phyloP scores from a whole-genome alignment of 768 basidiomycete species.

The Mycena rebaudengoi region DNA sequence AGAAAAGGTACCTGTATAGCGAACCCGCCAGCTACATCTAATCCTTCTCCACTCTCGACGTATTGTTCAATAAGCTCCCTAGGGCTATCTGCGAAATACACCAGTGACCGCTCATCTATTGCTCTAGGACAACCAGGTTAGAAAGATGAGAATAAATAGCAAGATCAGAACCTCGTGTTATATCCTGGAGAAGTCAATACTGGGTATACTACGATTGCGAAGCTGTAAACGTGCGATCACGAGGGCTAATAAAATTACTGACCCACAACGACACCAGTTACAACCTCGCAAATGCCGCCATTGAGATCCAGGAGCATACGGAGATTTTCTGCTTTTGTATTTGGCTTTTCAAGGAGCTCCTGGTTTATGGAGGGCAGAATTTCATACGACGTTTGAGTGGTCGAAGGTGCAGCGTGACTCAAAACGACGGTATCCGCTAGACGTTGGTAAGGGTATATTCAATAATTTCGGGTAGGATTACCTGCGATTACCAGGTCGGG shows the following conservation, averaged over 20 bases:
- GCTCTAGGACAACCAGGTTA: conserved; percentile 54
- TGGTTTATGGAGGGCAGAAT: conserved; percentile 61
- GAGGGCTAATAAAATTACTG: conserved; percentile 28
- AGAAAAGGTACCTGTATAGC: conserved; percentile 76
- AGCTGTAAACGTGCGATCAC: not conserved
- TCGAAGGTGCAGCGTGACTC: conserved; percentile 71
- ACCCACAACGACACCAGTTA: conserved; percentile 91
- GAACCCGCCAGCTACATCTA: conserved; percentile 93
- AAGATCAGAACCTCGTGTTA: conserved; percentile 60
- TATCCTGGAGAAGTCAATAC: conserved; percentile 82
- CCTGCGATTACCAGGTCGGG: conserved; percentile 86
- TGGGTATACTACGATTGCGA: conserved; percentile 66
- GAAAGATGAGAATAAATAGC: not conserved
- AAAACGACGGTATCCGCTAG: conserved; percentile 95
- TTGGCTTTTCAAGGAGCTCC: conserved; percentile 91
- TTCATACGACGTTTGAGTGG: conserved; percentile 63
- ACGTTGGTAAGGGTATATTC: not conserved
- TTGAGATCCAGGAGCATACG: conserved; percentile 90
- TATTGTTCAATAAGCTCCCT: conserved; percentile 74
- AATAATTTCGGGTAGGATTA: conserved; percentile 40
- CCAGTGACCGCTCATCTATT: conserved; percentile 83
- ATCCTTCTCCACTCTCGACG: conserved; percentile 84
- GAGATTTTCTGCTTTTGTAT: conserved; percentile 78
- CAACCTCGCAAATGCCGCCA: conserved; percentile 88
- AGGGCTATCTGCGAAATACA: conserved; percentile 77